These are phyloP conservation scores for Telopea speciosissima DNA, from an alignment of 177 flowering plant species.

Conservation along the genomic window DNA sequence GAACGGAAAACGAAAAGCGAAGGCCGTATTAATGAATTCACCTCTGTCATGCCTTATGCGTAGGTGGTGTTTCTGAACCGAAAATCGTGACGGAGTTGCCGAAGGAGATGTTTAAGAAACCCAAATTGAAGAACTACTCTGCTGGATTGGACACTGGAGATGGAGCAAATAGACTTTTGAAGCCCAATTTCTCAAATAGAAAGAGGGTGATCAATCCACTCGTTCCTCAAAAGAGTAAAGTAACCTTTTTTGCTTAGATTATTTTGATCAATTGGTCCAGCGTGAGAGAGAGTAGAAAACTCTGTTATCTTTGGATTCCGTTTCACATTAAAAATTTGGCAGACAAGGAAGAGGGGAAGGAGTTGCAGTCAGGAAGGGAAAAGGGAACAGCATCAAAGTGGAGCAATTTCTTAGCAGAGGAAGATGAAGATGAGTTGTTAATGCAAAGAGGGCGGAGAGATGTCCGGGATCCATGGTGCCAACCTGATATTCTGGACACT, in stretches of 20 bases:
- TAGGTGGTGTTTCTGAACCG: slow-evolving; percentile 30
- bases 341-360: slow-evolving; percentile 14
- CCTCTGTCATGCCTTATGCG: neutral
- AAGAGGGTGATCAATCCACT: slow-evolving; percentile 17
- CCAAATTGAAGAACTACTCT: slow-evolving; percentile 28
- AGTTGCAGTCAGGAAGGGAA: slow-evolving; percentile 8
- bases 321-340: neutral
- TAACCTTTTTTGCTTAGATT: neutral
- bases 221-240: slow-evolving; percentile 7
- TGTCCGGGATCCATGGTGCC: slow-evolving; percentile 7
- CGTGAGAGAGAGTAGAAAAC: neutral
- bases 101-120: slow-evolving; percentile 42
- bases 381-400: slow-evolving; percentile 36
- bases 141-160: slow-evolving; percentile 7
- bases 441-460: slow-evolving; percentile 2
- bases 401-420: slow-evolving; percentile 46
- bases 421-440: slow-evolving; percentile 20
- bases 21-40: no score
- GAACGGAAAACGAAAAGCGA: neutral
- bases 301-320: neutral
- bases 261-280: neutral
- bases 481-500: slow-evolving; percentile 10
- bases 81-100: slow-evolving; percentile 59
- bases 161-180: slow-evolving; percentile 16
- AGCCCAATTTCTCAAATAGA: slow-evolving; percentile 32